Evolutionary conservation across 768 basidiomycete genomes (phyloP).

Genomic region (Calocera viscosa): DNA sequence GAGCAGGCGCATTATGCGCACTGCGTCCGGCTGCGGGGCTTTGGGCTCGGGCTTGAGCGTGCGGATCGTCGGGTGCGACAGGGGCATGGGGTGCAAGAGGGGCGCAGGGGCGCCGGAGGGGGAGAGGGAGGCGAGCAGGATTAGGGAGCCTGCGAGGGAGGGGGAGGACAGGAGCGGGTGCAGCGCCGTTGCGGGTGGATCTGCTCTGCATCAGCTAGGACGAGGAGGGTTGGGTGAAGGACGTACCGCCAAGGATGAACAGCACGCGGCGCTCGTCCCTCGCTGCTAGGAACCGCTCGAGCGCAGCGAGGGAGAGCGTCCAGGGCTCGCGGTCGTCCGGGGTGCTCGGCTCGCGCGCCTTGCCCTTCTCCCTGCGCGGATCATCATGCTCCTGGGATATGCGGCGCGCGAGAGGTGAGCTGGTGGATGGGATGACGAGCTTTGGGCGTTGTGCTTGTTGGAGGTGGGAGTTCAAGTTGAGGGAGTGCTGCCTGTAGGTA

Average conservation of each 20-base stretch:
- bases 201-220: slow-evolving; percentile 16
- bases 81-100: slow-evolving; percentile 13
- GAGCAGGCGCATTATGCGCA: neutral
- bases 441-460: neutral
- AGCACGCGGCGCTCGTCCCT: neutral
- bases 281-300: neutral
- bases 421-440: neutral
- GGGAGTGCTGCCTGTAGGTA: neutral
- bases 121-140: slow-evolving; percentile 27
- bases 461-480: neutral
- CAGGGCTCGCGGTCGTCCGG: neutral
- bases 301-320: neutral
- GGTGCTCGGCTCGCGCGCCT: neutral
- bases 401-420: neutral
- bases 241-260: neutral
- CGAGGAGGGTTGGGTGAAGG: neutral
- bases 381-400: neutral
- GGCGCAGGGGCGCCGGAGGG: slow-evolving; percentile 20
- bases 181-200: slow-evolving; percentile 27
- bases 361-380: neutral
- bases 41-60: slow-evolving; percentile 7
- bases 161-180: slow-evolving; percentile 27
- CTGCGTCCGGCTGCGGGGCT: neutral
- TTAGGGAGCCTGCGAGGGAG: slow-evolving; percentile 28
- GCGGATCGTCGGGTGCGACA: slow-evolving; percentile 8